Percentiles rank a stretch among this genome's conserved stretches.
phyloP scores from a whole-genome alignment of 176 grass and related monocot genomes.

The Hyparrhenia diplandra region DNA sequence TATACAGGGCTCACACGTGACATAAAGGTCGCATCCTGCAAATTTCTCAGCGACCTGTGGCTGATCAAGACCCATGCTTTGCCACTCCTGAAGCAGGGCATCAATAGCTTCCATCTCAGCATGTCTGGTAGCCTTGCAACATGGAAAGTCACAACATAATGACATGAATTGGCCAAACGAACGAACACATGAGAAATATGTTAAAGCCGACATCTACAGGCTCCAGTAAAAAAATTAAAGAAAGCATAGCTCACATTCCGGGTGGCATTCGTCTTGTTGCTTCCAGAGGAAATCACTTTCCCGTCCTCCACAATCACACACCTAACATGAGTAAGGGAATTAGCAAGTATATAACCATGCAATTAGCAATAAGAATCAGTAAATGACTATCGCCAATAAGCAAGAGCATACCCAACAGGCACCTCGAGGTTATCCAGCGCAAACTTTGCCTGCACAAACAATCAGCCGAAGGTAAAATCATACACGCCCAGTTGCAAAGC shows the following conservation, averaged over 20 bases:
- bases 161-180: background rate
- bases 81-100: slow-evolving; percentile 76
- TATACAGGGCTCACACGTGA: slow-evolving; percentile 91
- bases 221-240: background rate
- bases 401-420: slow-evolving; percentile 64
- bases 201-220: background rate
- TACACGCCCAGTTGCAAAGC: background rate
- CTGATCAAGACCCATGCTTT: slow-evolving; percentile 55
- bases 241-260: slow-evolving; percentile 62
- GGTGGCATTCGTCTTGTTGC: slow-evolving; percentile 72
- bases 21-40: slow-evolving; percentile 75
- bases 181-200: background rate
- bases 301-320: slow-evolving; percentile 84
- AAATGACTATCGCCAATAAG: background rate
- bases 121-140: slow-evolving; percentile 82
- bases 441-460: slow-evolving; percentile 62
- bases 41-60: slow-evolving; percentile 62
- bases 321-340: slow-evolving; percentile 27
- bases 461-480: background rate
- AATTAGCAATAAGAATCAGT: background rate
- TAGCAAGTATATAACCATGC: background rate
- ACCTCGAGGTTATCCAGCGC: slow-evolving; percentile 86
- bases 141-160: background rate
- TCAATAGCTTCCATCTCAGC: slow-evolving; percentile 98
- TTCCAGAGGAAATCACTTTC: slow-evolving; percentile 69